A percentile compares a stretch with the other conserved stretches of the same genome.
Conservation (phyloP, 2,329 filamentous ascomycete genomes). For the Fusarium sp. region DNA sequence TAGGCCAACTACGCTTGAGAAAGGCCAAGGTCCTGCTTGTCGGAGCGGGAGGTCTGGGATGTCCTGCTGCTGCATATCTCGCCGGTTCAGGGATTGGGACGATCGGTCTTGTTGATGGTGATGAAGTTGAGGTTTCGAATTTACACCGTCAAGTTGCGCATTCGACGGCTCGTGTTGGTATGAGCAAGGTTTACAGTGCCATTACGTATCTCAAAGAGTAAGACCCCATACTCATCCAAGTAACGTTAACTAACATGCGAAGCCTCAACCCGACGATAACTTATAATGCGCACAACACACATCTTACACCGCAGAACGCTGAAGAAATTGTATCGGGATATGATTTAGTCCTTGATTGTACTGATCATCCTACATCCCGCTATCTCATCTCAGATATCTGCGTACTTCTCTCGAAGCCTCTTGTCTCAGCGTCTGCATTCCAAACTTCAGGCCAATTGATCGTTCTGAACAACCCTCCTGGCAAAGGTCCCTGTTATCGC, state of each 20-base stretch:
- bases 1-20: conserved; percentile 80
- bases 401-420: conserved; percentile 77
- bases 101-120: conserved; percentile 86
- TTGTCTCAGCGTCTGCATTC: conserved; percentile 90
- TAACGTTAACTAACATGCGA: not conserved
- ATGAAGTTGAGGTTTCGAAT: conserved; percentile 88
- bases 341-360: conserved; percentile 91
- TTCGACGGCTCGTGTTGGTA: conserved; percentile 72
- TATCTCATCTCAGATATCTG: conserved; percentile 94
- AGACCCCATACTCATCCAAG: not conserved
- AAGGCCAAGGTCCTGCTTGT: conserved; percentile 78
- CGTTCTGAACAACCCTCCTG: conserved; percentile 83
- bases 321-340: conserved; percentile 72
- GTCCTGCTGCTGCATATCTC: conserved; percentile 91
- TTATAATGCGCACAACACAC: conserved; percentile 68
- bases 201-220: conserved; percentile 63
- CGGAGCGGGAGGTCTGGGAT: conserved; percentile 89
- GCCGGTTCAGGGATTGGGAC: conserved; percentile 87
- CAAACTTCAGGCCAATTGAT: conserved; percentile 90
- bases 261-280: conserved; percentile 77
- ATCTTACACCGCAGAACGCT: conserved; percentile 75
- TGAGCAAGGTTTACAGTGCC: conserved; percentile 82
- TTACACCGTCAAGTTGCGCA: conserved; percentile 92
- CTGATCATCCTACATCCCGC: conserved; percentile 88
- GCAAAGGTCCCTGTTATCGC: conserved; percentile 84